Percentiles rank a stretch among this genome's conserved stretches.
Evolutionary conservation across 2,329 filamentous ascomycete genomes (phyloP).

Genomic region (Nigrograna mackinnonii): DNA sequence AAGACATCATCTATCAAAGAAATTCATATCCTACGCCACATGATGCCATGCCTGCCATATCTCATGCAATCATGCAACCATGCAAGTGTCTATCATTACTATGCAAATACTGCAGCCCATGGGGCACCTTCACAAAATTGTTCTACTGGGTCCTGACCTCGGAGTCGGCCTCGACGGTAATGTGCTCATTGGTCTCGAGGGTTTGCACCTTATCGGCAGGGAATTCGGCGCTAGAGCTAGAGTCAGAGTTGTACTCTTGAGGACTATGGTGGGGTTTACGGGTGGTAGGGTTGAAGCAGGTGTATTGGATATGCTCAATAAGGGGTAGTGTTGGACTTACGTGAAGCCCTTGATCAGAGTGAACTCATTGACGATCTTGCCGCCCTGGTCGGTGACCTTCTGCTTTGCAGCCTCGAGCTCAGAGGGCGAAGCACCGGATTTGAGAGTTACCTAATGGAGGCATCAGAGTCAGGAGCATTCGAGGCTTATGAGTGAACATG

Average conservation of each 20-base stretch:
- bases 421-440: constrained; percentile 67
- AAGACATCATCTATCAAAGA: too few relatives aligned
- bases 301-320: constrained; percentile 1
- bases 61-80: too few relatives aligned
- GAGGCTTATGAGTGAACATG: constrained; percentile 6
- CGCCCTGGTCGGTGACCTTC: constrained; percentile 73
- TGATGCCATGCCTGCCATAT: not conserved
- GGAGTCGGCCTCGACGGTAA: constrained; percentile 78
- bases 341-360: constrained; percentile 89
- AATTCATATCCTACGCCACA: too few relatives aligned
- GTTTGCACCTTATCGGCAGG: constrained; percentile 67
- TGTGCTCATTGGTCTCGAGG: constrained; percentile 69
- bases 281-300: not conserved
- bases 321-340: constrained; percentile 58
- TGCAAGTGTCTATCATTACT: not conserved
- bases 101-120: not conserved
- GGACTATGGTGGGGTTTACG: not conserved
- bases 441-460: constrained; percentile 72
- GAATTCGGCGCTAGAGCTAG: constrained; percentile 67
- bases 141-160: constrained; percentile 74
- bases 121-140: too few relatives aligned
- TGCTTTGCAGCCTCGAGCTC: constrained; percentile 78
- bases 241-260: constrained; percentile 3
- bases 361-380: constrained; percentile 83
- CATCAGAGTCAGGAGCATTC: not conserved